Conservation (phyloP, 176 grass and related monocot genomes). For the Secale cereale region DNA sequence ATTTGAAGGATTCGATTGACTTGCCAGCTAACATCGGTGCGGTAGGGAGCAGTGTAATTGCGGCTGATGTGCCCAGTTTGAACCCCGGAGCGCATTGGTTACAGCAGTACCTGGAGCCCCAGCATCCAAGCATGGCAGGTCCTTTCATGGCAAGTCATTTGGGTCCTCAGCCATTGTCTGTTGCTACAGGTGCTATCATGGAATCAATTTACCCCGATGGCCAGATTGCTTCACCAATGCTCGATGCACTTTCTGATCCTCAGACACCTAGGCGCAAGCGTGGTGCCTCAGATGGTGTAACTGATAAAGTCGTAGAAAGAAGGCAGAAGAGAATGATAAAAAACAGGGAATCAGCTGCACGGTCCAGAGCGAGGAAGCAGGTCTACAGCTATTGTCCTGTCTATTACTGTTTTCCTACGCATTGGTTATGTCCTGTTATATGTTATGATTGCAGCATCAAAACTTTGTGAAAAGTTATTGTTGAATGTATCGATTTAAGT, state of each 20-base stretch:
- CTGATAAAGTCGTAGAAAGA: conserved; percentile 77
- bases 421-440: background rate
- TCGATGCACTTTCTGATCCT: conserved; percentile 44
- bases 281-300: conserved; percentile 31
- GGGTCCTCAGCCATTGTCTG: conserved; percentile 30
- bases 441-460: conserved; percentile 18
- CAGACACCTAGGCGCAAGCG: conserved; percentile 51
- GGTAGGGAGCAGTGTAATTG: conserved; percentile 16
- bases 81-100: conserved; percentile 36
- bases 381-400: conserved; percentile 19
- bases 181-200: conserved; percentile 29
- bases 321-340: conserved; percentile 99
- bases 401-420: conserved; percentile 8
- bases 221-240: conserved; percentile 30
- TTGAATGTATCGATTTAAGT: background rate
- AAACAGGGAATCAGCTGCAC: conserved; percentile 94
- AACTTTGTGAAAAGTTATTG: background rate
- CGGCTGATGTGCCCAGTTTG: conserved; percentile 19
- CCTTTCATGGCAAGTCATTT: conserved; percentile 36
- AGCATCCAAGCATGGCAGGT: conserved; percentile 26
- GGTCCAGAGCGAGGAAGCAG: conserved; percentile 98
- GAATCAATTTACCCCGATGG: conserved; percentile 41
- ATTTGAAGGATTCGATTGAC: conserved; percentile 41
- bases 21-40: conserved; percentile 24
- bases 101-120: conserved; percentile 36